A percentile compares a stretch with the other conserved stretches of the same genome.
These are phyloP conservation scores for Alternaria arborescens DNA, from an alignment of 2,329 filamentous ascomycete species.

Conservation along the genomic window DNA sequence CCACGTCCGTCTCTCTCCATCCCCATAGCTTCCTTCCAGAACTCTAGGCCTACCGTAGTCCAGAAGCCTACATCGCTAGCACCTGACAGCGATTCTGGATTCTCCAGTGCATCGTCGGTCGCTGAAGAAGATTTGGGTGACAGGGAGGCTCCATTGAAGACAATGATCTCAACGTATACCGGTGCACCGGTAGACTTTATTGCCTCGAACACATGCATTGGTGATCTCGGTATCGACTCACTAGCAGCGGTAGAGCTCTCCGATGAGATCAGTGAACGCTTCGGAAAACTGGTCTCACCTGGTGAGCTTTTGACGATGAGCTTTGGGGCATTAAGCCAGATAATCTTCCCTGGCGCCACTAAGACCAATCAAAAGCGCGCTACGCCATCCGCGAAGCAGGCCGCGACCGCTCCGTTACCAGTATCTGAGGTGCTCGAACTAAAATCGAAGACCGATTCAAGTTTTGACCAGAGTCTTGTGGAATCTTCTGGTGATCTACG, in stretches of 20 bases:
- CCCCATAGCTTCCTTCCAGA: neutral
- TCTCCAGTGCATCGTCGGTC: slow-evolving; percentile 8
- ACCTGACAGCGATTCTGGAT: slow-evolving; percentile 5
- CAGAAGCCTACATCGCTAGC: slow-evolving; percentile 1
- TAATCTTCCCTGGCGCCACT: neutral
- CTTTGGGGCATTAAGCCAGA: slow-evolving; percentile 9
- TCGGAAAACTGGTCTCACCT: slow-evolving; percentile 5
- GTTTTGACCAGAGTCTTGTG: neutral
- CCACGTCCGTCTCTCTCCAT: neutral
- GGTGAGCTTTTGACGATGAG: slow-evolving; percentile 10
- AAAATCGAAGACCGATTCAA: neutral
- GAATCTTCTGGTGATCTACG: neutral
- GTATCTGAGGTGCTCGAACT: neutral
- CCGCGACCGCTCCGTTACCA: neutral
- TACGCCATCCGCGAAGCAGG: neutral
- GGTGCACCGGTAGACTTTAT: slow-evolving; percentile 16
- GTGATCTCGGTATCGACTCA: slow-evolving; percentile 29
- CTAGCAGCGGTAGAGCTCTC: slow-evolving; percentile 24
- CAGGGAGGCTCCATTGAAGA: slow-evolving; percentile 13
- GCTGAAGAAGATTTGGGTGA: slow-evolving; percentile 6
- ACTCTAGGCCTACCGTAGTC: neutral
- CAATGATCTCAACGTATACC: slow-evolving; percentile 21
- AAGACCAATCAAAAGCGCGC: neutral
- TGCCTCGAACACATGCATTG: slow-evolving; percentile 12
- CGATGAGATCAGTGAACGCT: slow-evolving; percentile 12